Conservation (phyloP, 164 flowering plant species). For the Liquidambar formosana region DNA sequence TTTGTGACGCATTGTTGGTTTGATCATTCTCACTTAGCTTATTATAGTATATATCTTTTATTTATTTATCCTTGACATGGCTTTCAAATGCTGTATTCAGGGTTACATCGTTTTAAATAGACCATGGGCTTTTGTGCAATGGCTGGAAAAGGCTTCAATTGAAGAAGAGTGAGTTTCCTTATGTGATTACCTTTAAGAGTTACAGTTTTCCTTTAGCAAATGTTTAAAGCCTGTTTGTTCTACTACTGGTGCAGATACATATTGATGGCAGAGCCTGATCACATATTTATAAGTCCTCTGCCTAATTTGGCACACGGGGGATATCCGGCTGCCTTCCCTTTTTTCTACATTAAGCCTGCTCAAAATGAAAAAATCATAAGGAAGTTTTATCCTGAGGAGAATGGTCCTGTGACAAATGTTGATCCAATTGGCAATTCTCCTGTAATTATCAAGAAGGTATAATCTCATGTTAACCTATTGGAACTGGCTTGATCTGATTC, state of each 20-base stretch:
- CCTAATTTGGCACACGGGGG: constrained; percentile 81
- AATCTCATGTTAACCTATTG: not conserved
- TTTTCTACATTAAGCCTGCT: constrained; percentile 83
- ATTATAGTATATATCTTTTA: not conserved
- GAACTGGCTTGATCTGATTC: not conserved
- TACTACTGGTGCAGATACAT: constrained; percentile 64
- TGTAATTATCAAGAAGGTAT: constrained; percentile 88
- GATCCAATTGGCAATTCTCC: constrained; percentile 99
- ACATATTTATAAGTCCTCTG: constrained; percentile 75
- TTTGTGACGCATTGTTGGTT: too few relatives aligned
- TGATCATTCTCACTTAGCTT: not conserved
- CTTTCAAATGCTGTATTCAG: constrained; percentile 40
- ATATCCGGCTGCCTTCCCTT: constrained; percentile 78
- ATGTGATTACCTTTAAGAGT: constrained; percentile 3
- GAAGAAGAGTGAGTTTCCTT: constrained; percentile 82
- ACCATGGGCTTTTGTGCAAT: constrained; percentile 99
- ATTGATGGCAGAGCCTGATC: constrained; percentile 98
- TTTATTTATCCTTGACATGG: constrained; percentile 3
- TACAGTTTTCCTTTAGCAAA: not conserved
- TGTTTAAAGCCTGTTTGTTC: not conserved
- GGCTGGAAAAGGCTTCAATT: constrained; percentile 85
- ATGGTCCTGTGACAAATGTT: constrained; percentile 78
- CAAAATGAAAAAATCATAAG: constrained; percentile 67
- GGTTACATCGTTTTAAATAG: constrained; percentile 95
- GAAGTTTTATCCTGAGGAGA: constrained; percentile 82